Evolutionary conservation across 2,329 filamentous ascomycete genomes (phyloP).

Genomic region (Diplodia intermedia): DNA sequence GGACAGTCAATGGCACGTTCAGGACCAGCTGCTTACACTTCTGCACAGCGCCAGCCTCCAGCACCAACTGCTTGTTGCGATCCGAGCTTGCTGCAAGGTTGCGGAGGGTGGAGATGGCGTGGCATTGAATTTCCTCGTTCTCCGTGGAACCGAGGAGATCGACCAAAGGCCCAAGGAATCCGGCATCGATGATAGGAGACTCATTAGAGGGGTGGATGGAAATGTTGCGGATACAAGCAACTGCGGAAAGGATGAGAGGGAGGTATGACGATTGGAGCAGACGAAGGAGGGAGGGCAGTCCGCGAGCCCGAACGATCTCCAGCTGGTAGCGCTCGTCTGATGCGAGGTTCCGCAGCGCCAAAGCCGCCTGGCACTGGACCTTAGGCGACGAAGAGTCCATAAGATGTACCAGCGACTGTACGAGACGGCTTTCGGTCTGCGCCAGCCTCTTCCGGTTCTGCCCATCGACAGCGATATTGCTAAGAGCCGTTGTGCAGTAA

Average conservation of each 20-base stretch:
- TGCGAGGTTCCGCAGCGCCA: constrained; percentile 91
- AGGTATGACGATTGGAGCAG: constrained; percentile 95
- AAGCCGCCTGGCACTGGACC: constrained; percentile 94
- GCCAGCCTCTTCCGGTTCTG: constrained; percentile 90
- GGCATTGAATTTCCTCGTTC: constrained; percentile 98
- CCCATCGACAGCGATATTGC: constrained; percentile 96
- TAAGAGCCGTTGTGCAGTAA: constrained; percentile 97
- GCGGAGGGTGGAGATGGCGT: constrained; percentile 94
- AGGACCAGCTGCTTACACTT: constrained; percentile 98
- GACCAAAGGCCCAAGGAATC: constrained; percentile 91
- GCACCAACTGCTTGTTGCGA: constrained; percentile 95
- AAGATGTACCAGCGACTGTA: constrained; percentile 90
- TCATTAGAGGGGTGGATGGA: constrained; percentile 98
- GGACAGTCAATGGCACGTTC: constrained; percentile 89
- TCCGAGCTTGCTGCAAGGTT: constrained; percentile 97
- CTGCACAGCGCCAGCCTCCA: constrained; percentile 95
- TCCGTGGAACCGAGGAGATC: constrained; percentile 94
- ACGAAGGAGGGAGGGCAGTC: constrained; percentile 82
- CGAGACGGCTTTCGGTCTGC: constrained; percentile 86
- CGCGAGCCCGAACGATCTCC: constrained; percentile 90
- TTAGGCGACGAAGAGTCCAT: constrained; percentile 98
- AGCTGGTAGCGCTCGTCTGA: constrained; percentile 99
- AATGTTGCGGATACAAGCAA: constrained; percentile 98
- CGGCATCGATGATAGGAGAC: constrained; percentile 97
- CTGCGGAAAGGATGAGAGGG: constrained; percentile 92